Base-by-base conservation (phyloP, 768 basidiomycete species). In the Gymnopilus dilepis region DNA sequence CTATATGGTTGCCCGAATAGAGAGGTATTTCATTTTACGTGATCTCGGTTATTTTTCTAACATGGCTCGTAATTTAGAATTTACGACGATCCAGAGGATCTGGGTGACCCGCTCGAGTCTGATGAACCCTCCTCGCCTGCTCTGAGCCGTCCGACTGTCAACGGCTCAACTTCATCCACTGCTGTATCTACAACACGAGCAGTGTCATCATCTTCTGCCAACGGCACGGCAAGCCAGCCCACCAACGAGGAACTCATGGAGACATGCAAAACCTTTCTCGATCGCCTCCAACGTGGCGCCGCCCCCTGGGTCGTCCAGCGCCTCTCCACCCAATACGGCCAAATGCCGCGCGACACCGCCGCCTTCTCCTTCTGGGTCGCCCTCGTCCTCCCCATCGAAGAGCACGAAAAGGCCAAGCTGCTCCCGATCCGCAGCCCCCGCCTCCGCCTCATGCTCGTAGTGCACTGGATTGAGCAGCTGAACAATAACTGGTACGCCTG, bases 231-330 rank as follows among this genome's bases (percentile, higher is more conserved):
- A n/a, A 62, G 58, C 57, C 58, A 62, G 58, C 75, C 71, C 30
- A 71, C 85, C 13, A 89, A 85, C 56, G 80, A 78, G 1, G 82
- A 87, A 63, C 78, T 90, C 37, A 82, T 84, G 71, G 67, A 69
- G 38, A 77, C 69, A n/a, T 83, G 82, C 70, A 73, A 70, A 26
- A 40, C 69, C 19, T 83, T 85, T 61, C 76, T 83, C n/a, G 73
- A 76, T 33, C 79, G 79, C 40, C 75, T 83, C 28, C 77, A 77
- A 58, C 79, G 76, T 31, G 92, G 94, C 15, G 88, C 87, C 1
- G 92, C 94, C 0, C 97, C 96, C 11, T 98, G 97, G 96, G 88
- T 98, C 34, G 87, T 94, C 2, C 94, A 97, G 69, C 85, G 93
- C 50, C 82, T 97, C 43, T 86, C 91, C 69, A 85, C 84, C 67